Evolutionary conservation across 31 red algal genomes (phyloP), one percentile per base, ranked within the genome.

Genomic region (Endocladia muricata): DNA sequence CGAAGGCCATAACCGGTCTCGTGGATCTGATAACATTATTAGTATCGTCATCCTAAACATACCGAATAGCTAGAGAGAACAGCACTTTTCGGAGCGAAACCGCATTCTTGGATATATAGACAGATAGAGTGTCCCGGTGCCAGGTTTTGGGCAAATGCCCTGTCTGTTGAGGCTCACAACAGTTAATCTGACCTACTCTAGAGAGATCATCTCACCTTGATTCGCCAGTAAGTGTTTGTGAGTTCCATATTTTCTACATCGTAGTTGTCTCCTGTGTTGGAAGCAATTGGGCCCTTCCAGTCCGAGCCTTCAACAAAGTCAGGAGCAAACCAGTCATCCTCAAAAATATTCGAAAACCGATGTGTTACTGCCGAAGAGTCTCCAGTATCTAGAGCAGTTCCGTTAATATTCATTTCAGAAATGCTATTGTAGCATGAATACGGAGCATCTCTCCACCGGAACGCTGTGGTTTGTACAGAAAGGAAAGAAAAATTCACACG

Each of bases 341-440:
- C 81, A 48, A 85, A 85, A 75, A 76, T 68, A 41, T 85, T 85
- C 22, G 81, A 85, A 61, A 76, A 85, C 43, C 81, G 81, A 34
- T 85, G 81, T 38, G 81, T 85, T 2, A 85, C 69, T 30, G 38
- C 37, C 1, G 81, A 65, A 17, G 22, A 17, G 51, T 72, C 68
- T 2, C 62, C 55, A 23, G 81, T 85, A 21, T 85, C 81, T 32
- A 67, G 5, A 19, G 25, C 13, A 55, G 81, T 85, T 76, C 81
- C 81, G 37, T 85, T 85, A 38, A 85, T 76, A 42, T 65, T 85
- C 3, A 85, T 60, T 32, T 76, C 57, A 0, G 81, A 85, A 76
- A 85, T 74, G 43, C 81, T 76, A 37, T 85, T 85, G 59, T 85
- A 85, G 70, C 81, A 85, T 3, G 69, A 85, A 33, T 75, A 85